Evolutionary conservation across 163 green algal species (phyloP).

Genomic region (Trebouxia gelatinosa): DNA sequence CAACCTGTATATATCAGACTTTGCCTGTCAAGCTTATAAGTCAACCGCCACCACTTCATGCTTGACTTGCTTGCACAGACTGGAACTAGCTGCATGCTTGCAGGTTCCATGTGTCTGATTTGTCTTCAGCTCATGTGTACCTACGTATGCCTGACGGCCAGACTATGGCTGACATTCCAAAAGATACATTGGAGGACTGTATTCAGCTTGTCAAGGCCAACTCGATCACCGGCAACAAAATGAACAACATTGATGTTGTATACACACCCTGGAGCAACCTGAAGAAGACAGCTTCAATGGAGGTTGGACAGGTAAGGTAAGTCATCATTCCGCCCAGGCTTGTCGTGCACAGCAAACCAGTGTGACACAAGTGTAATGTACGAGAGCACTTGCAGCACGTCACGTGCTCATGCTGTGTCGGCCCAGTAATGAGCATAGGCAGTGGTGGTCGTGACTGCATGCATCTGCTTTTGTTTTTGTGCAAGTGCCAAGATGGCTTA

Average conservation of each 20-base stretch:
- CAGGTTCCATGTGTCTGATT: conserved; percentile 96
- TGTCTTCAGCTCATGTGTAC: conserved; percentile 98
- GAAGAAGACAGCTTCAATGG: conserved; percentile 89
- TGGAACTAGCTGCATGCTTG: conserved; percentile 5
- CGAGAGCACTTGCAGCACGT: no score
- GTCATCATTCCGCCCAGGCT: background rate
- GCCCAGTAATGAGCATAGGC: no score
- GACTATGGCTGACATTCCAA: conserved; percentile 77
- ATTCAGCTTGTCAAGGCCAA: conserved; percentile 97
- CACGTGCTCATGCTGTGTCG: no score
- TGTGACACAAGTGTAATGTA: no score
- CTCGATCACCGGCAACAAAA: conserved; percentile 89
- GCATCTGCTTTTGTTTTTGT: no score
- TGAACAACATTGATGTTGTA: conserved; percentile 71
- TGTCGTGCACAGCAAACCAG: no score
- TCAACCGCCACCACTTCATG: no score
- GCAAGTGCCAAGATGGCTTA: no score
- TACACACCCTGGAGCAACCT: conserved; percentile 96
- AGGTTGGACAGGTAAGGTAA: conserved; percentile 82
- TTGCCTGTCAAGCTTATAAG: no score
- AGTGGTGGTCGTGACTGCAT: no score
- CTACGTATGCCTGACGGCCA: conserved; percentile 75
- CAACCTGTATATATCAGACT: no score
- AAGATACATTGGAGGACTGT: conserved; percentile 90
- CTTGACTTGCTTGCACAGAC: no score